These are phyloP conservation scores for Fraxinus xanthoxyloides DNA, from an alignment of 305 asterid genomes.

Conservation along the genomic window DNA sequence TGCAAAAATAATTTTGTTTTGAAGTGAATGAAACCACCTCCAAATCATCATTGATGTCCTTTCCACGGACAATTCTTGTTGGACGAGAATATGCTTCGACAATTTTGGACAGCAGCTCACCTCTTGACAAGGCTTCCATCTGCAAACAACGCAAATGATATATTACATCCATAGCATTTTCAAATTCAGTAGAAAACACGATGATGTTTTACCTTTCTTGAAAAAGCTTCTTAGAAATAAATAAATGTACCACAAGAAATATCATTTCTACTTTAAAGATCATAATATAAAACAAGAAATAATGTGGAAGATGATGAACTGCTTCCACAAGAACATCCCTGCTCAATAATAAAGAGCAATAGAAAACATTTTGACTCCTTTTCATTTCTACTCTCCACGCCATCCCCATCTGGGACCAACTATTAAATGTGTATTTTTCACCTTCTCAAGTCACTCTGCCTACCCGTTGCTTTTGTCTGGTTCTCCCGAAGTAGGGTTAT, in stretches of 20 bases:
- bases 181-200: constrained; percentile 9
- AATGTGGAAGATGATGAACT: not conserved
- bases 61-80: constrained; percentile 89
- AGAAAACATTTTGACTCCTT: not conserved
- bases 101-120: constrained; percentile 65
- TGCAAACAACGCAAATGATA: constrained; percentile 21
- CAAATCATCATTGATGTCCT: constrained; percentile 54
- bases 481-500: not conserved
- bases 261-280: not conserved
- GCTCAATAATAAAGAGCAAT: not conserved
- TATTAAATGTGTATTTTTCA: not conserved
- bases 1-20: constrained; percentile 12
- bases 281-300: not conserved
- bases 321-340: not conserved
- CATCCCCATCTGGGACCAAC: not conserved
- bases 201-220: not conserved
- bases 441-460: not conserved
- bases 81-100: constrained; percentile 99
- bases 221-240: not conserved
- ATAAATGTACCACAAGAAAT: not conserved
- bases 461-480: not conserved
- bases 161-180: not conserved
- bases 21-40: constrained; percentile 47
- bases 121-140: constrained; percentile 76
- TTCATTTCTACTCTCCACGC: not conserved